These are phyloP conservation scores for Coffea canephora DNA, from an alignment of 257 asterid genomes.

Conservation along the genomic window DNA sequence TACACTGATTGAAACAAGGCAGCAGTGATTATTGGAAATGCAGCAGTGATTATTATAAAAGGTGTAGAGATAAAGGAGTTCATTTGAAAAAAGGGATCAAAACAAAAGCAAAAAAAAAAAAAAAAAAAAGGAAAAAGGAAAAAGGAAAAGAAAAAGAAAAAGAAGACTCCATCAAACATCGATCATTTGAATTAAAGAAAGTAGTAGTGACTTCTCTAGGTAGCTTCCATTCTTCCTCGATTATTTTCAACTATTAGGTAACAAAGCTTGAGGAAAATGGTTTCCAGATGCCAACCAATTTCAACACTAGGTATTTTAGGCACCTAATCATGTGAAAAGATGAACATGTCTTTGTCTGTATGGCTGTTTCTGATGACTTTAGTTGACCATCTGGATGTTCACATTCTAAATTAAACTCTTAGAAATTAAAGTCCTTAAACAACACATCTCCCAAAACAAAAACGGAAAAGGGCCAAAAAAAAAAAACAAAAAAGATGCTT, in stretches of 20 bases:
- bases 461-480: too few species aligned
- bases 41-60: neutral
- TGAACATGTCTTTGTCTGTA: neutral
- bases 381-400: neutral
- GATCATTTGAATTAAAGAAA: conserved; percentile 18
- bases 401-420: neutral
- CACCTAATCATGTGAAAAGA: neutral
- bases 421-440: neutral
- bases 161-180: neutral
- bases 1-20: too few species aligned
- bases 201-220: neutral
- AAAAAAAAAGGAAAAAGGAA: neutral
- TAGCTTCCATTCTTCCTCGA: neutral
- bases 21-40: too few species aligned
- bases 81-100: neutral
- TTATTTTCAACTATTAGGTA: conserved; percentile 9
- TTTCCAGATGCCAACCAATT: neutral
- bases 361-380: neutral
- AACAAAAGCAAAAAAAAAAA: neutral
- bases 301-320: neutral
- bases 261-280: neutral
- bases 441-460: neutral
- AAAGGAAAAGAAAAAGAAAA: neutral
- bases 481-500: too few species aligned
- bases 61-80: neutral